A percentile compares a stretch with the other conserved stretches of the same genome.
Conservation (phyloP, 345 rosid genomes). For the Rhizophora mangle region DNA sequence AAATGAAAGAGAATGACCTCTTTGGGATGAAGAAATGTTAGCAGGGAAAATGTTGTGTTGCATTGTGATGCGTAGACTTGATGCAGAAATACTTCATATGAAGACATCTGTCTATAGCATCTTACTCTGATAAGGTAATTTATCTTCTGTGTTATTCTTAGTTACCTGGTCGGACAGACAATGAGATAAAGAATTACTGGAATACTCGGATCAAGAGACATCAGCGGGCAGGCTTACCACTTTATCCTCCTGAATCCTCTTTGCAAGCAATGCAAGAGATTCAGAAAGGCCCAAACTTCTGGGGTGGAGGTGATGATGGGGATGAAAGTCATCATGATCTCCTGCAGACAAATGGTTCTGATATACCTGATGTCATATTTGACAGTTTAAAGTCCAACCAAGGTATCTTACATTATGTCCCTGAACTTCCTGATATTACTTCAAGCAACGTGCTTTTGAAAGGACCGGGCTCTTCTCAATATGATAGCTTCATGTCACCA, state of each 20-base stretch:
- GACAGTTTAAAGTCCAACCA: constrained; percentile 59
- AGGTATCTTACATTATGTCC: constrained; percentile 47
- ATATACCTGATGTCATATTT: constrained; percentile 62
- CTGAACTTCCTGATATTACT: constrained; percentile 62
- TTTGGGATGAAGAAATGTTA: neutral
- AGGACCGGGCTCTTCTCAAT: constrained; percentile 56
- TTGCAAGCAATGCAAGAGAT: constrained; percentile 57
- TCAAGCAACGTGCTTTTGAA: constrained; percentile 56
- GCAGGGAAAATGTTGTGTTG: neutral
- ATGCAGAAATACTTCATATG: neutral
- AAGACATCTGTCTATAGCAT: neutral
- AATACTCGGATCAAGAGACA: constrained; percentile 93
- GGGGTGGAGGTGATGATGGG: constrained; percentile 31
- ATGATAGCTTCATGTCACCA: constrained; percentile 53
- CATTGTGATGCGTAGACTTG: neutral
- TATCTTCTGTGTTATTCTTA: constrained; percentile 21
- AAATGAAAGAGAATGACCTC: neutral
- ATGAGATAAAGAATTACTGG: constrained; percentile 99
- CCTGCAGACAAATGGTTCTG: constrained; percentile 50
- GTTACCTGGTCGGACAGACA: constrained; percentile 99
- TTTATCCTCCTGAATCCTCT: constrained; percentile 80
- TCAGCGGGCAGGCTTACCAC: constrained; percentile 92
- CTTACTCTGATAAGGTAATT: neutral
- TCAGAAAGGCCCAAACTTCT: constrained; percentile 41
- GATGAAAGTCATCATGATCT: constrained; percentile 53